phyloP scores from a whole-genome alignment of 2,329 filamentous ascomycete genomes.

The Atkinsonella hypoxylon region DNA sequence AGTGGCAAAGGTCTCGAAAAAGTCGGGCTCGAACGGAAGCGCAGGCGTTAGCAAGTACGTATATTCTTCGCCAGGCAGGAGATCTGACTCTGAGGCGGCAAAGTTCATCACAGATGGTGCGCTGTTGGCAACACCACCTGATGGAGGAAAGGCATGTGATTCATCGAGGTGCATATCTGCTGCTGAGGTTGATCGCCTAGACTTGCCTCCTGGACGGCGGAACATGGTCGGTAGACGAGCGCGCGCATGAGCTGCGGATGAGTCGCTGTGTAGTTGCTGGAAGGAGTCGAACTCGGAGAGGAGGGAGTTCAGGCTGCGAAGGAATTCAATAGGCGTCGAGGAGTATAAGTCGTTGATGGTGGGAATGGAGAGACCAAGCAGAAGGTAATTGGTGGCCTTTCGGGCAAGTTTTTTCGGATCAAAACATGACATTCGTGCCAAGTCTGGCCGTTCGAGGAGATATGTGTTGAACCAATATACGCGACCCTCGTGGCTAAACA shows the following conservation, averaged over 20 bases:
- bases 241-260: conserved; percentile 62
- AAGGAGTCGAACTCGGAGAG: conserved; percentile 89
- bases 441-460: conserved; percentile 73
- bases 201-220: conserved; percentile 51
- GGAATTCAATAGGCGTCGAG: conserved; percentile 68
- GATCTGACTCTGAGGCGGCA: conserved; percentile 48
- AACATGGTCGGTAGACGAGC: conserved; percentile 78
- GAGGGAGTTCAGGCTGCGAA: conserved; percentile 74
- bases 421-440: conserved; percentile 75
- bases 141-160: conserved; percentile 15
- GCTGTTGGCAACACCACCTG: conserved; percentile 18
- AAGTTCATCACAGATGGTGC: conserved; percentile 40
- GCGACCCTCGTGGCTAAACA: conserved; percentile 72
- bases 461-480: conserved; percentile 98
- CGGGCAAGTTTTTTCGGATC: conserved; percentile 73
- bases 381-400: conserved; percentile 84
- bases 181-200: conserved; percentile 40
- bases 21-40: conserved; percentile 92
- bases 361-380: conserved; percentile 84
- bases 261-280: conserved; percentile 73
- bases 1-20: conserved; percentile 91
- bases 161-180: conserved; percentile 27
- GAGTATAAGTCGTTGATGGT: conserved; percentile 81
- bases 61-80: conserved; percentile 77
- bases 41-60: conserved; percentile 80